Base-by-base conservation (phyloP, 352 stramenopile genomes). In the Phytophthora foliorum region DNA sequence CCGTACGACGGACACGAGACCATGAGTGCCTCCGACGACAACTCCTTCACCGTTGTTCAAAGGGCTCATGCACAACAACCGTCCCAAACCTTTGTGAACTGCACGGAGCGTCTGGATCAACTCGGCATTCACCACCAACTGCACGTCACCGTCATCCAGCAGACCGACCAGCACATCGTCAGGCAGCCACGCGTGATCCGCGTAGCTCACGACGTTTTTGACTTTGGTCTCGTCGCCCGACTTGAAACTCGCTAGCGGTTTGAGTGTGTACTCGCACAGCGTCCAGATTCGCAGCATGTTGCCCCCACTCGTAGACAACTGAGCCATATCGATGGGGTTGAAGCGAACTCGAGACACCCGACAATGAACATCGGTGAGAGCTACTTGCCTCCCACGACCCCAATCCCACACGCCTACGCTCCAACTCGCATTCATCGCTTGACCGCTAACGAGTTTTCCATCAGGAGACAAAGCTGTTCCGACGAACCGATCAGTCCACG, bases 381-480 rank as follows among this genome's bases (percentile, higher is more conserved):
- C 85, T 13, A 95, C 62, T 67, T 91, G 82, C 1, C 87, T 69
- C 11, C 81, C 82, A 4, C 84, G 78, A n/a, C 73, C 76, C 87
- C 87, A 95, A 59, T 95, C 87, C 85, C 84, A 95, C 3, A 95
- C 77, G 1, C 89, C 69, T 4, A 95, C 67, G 44, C 74, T 86
- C 86, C 81, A 92, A 8, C 44, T 86, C 5, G 81, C 46, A 25
- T 78, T 92, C 1, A 75, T 69, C 8, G 77, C 73, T 61, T 92
- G 86, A 10, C 65, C 78, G 45, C 81, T 91, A 6, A 92, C 74
- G 21, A 93, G 73, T 42, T 89, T 91, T 0, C 87, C 85, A 51
- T 93, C 85, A 24, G 77, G 76, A 13, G 87, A 95, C 36, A 95
- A 71, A 16, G 85, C 78, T 0, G 78, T 72, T 21, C 80, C 64